phyloP scores from a whole-genome alignment of 805 yeast species.

The Candida adriatica region DNA sequence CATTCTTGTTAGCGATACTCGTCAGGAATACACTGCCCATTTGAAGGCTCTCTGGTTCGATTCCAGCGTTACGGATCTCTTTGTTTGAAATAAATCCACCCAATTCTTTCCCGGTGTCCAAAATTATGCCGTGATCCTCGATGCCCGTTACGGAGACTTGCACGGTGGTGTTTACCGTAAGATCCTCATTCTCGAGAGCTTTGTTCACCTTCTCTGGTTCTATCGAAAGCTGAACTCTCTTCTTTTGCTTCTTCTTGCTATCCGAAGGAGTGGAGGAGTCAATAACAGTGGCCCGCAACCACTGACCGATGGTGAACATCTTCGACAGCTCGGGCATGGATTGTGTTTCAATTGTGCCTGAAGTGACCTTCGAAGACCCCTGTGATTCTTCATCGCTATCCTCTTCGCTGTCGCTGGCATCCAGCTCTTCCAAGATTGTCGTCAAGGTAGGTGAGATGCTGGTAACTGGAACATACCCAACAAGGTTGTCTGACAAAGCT shows the following conservation, averaged over 20 bases:
- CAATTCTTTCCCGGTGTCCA: constrained; percentile 59
- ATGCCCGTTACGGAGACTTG: constrained; percentile 74
- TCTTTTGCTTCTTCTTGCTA: constrained; percentile 35
- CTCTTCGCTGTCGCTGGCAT: constrained; percentile 38
- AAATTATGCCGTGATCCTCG: constrained; percentile 88
- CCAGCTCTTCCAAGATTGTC: constrained; percentile 46
- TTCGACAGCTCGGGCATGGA: constrained; percentile 51
- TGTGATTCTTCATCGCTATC: constrained; percentile 28
- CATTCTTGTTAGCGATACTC: constrained; percentile 43
- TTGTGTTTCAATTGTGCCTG: constrained; percentile 23
- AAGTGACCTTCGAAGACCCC: constrained; percentile 13
- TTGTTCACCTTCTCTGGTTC: constrained; percentile 72
- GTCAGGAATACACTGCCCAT: constrained; percentile 70
- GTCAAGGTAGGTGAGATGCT: constrained; percentile 62
- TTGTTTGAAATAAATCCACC: constrained; percentile 74
- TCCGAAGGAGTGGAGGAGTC: constrained; percentile 39
- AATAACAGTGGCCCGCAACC: constrained; percentile 77
- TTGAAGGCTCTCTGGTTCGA: constrained; percentile 30
- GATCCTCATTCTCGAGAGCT: constrained; percentile 54
- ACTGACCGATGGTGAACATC: constrained; percentile 68
- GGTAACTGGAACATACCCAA: constrained; percentile 73
- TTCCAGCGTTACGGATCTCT: constrained; percentile 40
- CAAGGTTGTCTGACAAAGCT: constrained; percentile 72
- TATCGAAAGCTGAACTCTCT: constrained; percentile 61
- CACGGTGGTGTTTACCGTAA: constrained; percentile 50